phyloP scores from a whole-genome alignment of 1,284 basidiomycete genomes.

The Peniophora sp. region DNA sequence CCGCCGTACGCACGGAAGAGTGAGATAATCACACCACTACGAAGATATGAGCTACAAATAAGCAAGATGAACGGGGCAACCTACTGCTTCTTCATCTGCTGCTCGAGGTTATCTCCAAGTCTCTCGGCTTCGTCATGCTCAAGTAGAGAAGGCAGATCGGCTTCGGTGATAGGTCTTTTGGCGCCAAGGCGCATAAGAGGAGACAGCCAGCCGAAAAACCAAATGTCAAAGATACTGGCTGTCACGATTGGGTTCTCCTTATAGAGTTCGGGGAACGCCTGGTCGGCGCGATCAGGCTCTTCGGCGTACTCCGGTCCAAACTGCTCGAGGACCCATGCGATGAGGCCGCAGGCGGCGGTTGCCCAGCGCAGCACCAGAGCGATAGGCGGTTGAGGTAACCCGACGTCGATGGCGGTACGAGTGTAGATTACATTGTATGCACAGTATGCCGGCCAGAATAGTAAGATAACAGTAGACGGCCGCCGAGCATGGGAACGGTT shows the following conservation, averaged over 20 bases:
- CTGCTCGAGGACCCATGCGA: conserved; percentile 65
- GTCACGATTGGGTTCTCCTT: conserved; percentile 68
- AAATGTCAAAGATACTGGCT: conserved; percentile 79
- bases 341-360: conserved; percentile 39
- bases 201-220: conserved; percentile 78
- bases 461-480: conserved; percentile 70
- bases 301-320: conserved; percentile 56
- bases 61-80: conserved; percentile 13
- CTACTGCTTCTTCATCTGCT: conserved; percentile 53
- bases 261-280: conserved; percentile 28
- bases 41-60: not conserved
- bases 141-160: conserved; percentile 66
- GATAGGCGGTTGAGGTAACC: conserved; percentile 20
- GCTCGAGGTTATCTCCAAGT: conserved; percentile 59
- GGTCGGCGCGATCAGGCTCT: conserved; percentile 24
- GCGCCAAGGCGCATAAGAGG: conserved; percentile 68
- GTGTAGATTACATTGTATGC: conserved; percentile 49
- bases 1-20: conserved; percentile 74
- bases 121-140: conserved; percentile 66
- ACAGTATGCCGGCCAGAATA: conserved; percentile 80
- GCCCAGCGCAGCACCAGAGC: conserved; percentile 41
- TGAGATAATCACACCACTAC: conserved; percentile 52
- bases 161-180: conserved; percentile 59
- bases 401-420: conserved; percentile 41
- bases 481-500: conserved; percentile 77